A percentile compares a stretch with the other conserved stretches of the same genome.
These are phyloP conservation scores for Syncephalastrum contaminatum DNA, from an alignment of 371 early-diverging fungal species.

Conservation along the genomic window DNA sequence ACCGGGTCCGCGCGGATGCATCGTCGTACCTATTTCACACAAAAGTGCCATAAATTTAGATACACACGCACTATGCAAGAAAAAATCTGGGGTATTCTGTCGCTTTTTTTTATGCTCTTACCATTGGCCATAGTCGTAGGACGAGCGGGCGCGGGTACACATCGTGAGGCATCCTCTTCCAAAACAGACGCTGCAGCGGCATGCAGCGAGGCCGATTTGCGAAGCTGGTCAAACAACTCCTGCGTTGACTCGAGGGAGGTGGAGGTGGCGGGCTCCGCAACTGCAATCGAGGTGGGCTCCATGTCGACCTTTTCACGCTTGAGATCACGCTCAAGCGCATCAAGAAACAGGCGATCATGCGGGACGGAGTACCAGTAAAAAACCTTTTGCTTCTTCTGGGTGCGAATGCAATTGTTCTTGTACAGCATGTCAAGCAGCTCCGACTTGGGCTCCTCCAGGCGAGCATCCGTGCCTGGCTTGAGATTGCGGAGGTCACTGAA, in stretches of 20 bases:
- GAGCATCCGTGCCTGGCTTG: conserved; percentile 97
- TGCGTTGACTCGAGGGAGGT: conserved; percentile 64
- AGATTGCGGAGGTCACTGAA: conserved; percentile 97
- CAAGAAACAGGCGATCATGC: conserved; percentile 95
- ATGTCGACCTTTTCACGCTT: conserved; percentile 91
- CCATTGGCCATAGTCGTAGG: neutral
- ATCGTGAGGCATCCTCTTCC: conserved; percentile 20
- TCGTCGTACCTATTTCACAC: neutral
- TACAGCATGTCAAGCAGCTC: conserved; percentile 97
- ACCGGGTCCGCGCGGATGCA: conserved; percentile 2
- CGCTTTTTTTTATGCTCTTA: conserved; percentile 4
- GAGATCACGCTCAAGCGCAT: conserved; percentile 98
- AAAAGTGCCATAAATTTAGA: too few relatives aligned
- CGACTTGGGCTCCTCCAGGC: conserved; percentile 95
- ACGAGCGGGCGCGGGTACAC: neutral
- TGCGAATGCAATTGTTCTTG: conserved; percentile 98
- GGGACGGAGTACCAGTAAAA: conserved; percentile 99
- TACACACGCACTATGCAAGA: too few relatives aligned
- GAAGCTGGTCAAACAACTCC: conserved; percentile 60
- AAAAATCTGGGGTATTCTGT: conserved; percentile 1
- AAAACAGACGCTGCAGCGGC: conserved; percentile 34
- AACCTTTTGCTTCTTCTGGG: conserved; percentile 99
- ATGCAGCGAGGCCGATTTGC: conserved; percentile 40
- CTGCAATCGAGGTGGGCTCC: conserved; percentile 76
- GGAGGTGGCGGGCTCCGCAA: conserved; percentile 61